Evolutionary conservation across 2,329 filamentous ascomycete species (phyloP).

Genomic region (Colletotrichum phormii): DNA sequence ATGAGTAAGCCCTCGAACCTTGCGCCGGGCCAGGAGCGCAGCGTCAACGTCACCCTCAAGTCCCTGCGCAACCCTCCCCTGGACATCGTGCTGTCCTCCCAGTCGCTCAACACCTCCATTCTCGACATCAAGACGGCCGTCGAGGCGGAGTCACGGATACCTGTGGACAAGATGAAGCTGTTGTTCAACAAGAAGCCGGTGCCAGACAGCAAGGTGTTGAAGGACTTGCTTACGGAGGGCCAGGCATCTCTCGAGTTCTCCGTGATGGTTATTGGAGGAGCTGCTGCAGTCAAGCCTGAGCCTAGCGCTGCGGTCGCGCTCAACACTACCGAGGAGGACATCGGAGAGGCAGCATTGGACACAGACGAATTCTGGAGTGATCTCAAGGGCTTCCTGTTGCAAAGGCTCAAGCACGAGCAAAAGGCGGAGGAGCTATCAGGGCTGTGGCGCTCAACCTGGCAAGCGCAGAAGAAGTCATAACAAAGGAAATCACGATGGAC

Average conservation of each 20-base stretch:
- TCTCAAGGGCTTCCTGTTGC: constrained; percentile 81
- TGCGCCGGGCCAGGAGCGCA: constrained; percentile 65
- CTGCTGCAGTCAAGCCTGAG: constrained; percentile 57
- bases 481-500: neutral
- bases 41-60: constrained; percentile 72
- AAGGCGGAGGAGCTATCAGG: constrained; percentile 72
- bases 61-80: constrained; percentile 81
- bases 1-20: constrained; percentile 62
- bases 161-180: constrained; percentile 85
- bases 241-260: constrained; percentile 76
- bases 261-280: constrained; percentile 88
- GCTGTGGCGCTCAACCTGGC: constrained; percentile 80
- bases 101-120: constrained; percentile 77
- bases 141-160: constrained; percentile 69
- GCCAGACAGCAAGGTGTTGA: constrained; percentile 79
- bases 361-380: constrained; percentile 88
- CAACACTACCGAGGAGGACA: constrained; percentile 14
- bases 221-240: constrained; percentile 74
- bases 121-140: constrained; percentile 82
- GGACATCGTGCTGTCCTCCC: constrained; percentile 73
- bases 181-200: constrained; percentile 90
- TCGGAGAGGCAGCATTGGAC: constrained; percentile 66
- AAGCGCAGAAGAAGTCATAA: constrained; percentile 54
- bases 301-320: constrained; percentile 48
- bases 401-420: constrained; percentile 79